Base-by-base conservation (phyloP, 768 basidiomycete species). In the Sporobolomyces phaffii region DNA sequence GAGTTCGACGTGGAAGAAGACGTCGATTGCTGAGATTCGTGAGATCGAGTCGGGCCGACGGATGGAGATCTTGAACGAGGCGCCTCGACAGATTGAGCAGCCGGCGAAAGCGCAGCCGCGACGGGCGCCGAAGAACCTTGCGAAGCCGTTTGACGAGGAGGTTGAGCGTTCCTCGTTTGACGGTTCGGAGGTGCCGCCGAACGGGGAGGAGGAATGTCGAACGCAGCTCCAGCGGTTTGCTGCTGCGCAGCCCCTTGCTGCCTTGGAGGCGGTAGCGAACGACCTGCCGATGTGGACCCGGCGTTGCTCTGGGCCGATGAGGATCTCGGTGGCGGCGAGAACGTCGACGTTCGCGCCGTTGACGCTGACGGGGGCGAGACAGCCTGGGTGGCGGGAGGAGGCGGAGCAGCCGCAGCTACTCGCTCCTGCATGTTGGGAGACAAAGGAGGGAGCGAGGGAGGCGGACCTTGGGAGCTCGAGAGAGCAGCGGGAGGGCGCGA, bases 191-290 rank as follows among this genome's bases (percentile, higher is more conserved):
- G 56, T 3, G 22, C 29, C 1, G 18, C 34, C 31, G 41, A 34
- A 1, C 64, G 58, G 2, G 58, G 64, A 52, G 64, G 64, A 14
- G 64, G 58, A 28, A 65, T 65, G 44, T 65, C 64, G 58, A 65
- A 65, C 4, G 64, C 64, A 9, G 49, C 22, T 9, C 50, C 49
- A 28, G 50, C 22, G 11, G 50, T 29, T 43, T 36, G 17, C 20
- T 47, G 57, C 44, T 47, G 44, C 14, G 3, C 22, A 44, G 0
- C 62, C 31, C 0, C 18, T 22, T 7, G 28, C 40, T n/a, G n/a
- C n/a, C n/a, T n/a, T n/a, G n/a, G n/a, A n/a, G n/a, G n/a, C n/a
- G n/a, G n/a, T n/a, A n/a, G n/a, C n/a, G n/a, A n/a, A n/a, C 41
- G 43, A 24, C 2, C 31, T 10, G 20, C 18, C n/a, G 58, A 17